phyloP scores from a whole-genome alignment of 352 stramenopile genomes.

The Phytophthora agathidicida region DNA sequence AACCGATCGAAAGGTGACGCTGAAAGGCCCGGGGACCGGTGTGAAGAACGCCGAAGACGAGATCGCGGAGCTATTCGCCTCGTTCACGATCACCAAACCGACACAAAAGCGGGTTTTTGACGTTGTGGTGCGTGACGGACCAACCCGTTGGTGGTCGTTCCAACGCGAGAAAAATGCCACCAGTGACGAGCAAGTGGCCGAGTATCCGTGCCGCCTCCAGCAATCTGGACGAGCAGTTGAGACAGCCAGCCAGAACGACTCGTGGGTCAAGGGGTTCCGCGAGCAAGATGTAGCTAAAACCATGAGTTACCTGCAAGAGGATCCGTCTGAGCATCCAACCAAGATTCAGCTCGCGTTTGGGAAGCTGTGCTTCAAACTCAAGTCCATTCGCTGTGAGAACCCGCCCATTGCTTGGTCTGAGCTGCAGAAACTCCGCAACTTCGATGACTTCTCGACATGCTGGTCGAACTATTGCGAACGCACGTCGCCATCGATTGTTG shows the following conservation, averaged over 20 bases:
- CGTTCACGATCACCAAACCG: constrained; percentile 14
- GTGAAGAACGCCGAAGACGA: constrained; percentile 30
- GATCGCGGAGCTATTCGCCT: constrained; percentile 30
- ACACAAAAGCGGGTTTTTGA: constrained; percentile 28
- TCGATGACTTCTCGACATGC: constrained; percentile 32
- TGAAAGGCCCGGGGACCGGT: constrained; percentile 19
- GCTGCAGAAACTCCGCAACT: constrained; percentile 33
- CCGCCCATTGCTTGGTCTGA: constrained; percentile 32
- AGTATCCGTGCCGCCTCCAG: constrained; percentile 32
- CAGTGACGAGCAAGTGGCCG: constrained; percentile 19
- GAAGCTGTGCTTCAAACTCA: constrained; percentile 39
- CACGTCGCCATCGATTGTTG: constrained; percentile 17
- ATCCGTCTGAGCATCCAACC: constrained; percentile 1
- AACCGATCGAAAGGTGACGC: constrained; percentile 29
- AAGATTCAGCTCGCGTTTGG: constrained; percentile 40
- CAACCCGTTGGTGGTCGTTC: constrained; percentile 34
- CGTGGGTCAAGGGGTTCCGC: constrained; percentile 39
- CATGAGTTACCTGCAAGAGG: constrained; percentile 34
- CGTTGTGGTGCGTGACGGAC: constrained; percentile 28
- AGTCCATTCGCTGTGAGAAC: constrained; percentile 24
- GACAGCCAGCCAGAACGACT: constrained; percentile 9
- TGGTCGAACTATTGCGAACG: constrained; percentile 46
- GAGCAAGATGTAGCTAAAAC: constrained; percentile 20
- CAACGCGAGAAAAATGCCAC: constrained; percentile 13
- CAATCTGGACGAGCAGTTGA: constrained; percentile 25